Evolutionary conservation across 306 rosid species (phyloP).

Genomic region (Quercus mongolica): DNA sequence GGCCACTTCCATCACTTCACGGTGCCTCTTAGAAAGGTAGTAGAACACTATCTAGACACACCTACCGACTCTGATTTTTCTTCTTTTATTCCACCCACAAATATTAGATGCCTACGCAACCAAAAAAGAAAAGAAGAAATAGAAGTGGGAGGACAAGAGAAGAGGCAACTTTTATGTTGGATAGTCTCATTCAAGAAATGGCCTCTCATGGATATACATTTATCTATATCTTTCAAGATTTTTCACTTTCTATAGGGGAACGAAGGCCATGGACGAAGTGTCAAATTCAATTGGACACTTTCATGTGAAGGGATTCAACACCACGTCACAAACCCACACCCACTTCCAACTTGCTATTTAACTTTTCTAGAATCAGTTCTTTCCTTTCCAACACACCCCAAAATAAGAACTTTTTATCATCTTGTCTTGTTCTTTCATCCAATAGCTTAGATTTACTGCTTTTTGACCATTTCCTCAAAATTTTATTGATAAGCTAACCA

Average conservation of each 20-base stretch:
- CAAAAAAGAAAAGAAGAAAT: not conserved
- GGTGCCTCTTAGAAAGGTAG: not conserved
- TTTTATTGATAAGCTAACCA: too few relatives aligned
- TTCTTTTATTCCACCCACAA: not conserved
- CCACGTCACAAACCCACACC: not conserved
- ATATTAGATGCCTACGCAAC: not conserved
- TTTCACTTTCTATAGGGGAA: not conserved
- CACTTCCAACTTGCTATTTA: constrained; percentile 1
- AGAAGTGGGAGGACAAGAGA: not conserved
- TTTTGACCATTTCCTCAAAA: too few relatives aligned
- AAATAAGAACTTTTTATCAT: too few relatives aligned
- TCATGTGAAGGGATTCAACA: constrained; percentile 5
- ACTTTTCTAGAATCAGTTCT: constrained; percentile 10
- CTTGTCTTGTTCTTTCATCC: too few relatives aligned
- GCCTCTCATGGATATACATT: not conserved
- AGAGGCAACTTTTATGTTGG: not conserved
- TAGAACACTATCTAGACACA: not conserved
- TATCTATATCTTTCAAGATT: too few relatives aligned
- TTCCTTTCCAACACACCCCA: not conserved
- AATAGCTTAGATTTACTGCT: too few relatives aligned
- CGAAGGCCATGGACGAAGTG: not conserved
- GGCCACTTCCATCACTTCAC: not conserved
- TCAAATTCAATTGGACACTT: not conserved
- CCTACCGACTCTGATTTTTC: not conserved
- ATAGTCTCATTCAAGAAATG: not conserved